Conservation (phyloP, 1,284 basidiomycete genomes). For the Cutaneotrichosporon arboriforme region DNA sequence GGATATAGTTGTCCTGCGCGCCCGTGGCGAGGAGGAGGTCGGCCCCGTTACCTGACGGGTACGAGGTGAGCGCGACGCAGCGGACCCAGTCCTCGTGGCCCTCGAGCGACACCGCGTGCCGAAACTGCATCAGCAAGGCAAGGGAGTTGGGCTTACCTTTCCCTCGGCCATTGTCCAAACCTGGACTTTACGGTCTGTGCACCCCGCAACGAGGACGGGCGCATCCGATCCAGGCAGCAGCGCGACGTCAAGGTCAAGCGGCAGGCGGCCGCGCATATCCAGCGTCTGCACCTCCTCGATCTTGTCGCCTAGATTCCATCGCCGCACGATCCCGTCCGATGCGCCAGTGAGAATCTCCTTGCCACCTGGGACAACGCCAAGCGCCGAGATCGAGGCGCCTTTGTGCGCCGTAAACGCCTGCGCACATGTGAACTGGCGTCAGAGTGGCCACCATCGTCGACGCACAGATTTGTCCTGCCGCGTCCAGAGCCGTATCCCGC, state of each 20-base stretch:
- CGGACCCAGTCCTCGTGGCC: constrained; percentile 95
- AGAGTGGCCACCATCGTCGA: constrained; percentile 4
- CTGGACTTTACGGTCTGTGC: constrained; percentile 69
- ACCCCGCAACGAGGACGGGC: constrained; percentile 65
- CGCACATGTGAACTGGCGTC: constrained; percentile 55
- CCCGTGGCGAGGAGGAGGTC: constrained; percentile 72
- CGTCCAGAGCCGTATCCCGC: constrained; percentile 50
- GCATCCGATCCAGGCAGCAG: constrained; percentile 62
- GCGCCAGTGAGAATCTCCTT: constrained; percentile 63
- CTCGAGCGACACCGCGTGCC: constrained; percentile 54
- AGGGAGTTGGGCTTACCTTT: constrained; percentile 44
- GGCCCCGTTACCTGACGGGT: constrained; percentile 22
- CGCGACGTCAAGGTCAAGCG: constrained; percentile 63
- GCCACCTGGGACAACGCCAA: constrained; percentile 50
- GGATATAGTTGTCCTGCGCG: constrained; percentile 84
- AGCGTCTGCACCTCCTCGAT: constrained; percentile 54
- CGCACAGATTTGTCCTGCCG: constrained; percentile 16
- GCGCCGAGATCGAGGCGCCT: constrained; percentile 60
- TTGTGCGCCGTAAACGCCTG: constrained; percentile 58
- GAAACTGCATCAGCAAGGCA: constrained; percentile 42
- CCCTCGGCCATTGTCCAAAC: constrained; percentile 66
- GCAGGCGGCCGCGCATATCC: constrained; percentile 63
- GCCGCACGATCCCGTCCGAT: constrained; percentile 68
- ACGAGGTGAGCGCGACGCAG: constrained; percentile 61
- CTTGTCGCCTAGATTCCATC: constrained; percentile 55